Base-by-base conservation (phyloP, 2,329 filamentous ascomycete species). In the Blastomyces parvus region DNA sequence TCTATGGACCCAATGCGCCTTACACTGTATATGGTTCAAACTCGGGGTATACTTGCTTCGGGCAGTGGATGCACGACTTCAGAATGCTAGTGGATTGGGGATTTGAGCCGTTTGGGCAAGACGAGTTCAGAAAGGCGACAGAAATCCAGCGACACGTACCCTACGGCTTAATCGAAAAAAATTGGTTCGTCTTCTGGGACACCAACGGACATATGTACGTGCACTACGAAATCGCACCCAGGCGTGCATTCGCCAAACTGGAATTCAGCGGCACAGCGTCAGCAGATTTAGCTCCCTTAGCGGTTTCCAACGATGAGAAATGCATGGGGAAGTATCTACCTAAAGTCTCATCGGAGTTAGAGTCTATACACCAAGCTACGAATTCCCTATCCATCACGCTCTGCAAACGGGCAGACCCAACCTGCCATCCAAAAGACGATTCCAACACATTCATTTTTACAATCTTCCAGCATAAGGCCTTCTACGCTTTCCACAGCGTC, bases 101-200 rank as follows among this genome's bases (percentile, higher is more conserved):
- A 3, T 67, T 68, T 27, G 73, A 71, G 11, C 67, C 67, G 22
- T 64, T 69, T 52, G 62, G 71, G 0, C 64, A 68, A 2, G 70
- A 74, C 58, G 64, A 70, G 9, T 85, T 84, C 69, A 69, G 69
- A 14, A 57, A 68, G 0, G 77, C 77, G 0, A 83, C 78, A 0
- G 84, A 86, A 65, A 70, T 86, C 2, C 79, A 81, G 46, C 75
- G 83, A 0, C 83, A 82, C 0, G 64, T 67, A 1, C 78, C 81
- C 0, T 81, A 74, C 67, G 68, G 70, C 2, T 44, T 67, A 0
- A 67, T 86, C 33, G 84, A 87, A 72, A 86, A 86, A 78, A 86
- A 87, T 68, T 87, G 79, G 76, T 86, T 86, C 66, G 64, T 83
- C 2, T 86, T 86, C 73, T 86, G 84, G 84, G 83, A 85, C 65